Base-by-base conservation (phyloP, 2,329 filamentous ascomycete species). In the Talaromyces rugulosus region DNA sequence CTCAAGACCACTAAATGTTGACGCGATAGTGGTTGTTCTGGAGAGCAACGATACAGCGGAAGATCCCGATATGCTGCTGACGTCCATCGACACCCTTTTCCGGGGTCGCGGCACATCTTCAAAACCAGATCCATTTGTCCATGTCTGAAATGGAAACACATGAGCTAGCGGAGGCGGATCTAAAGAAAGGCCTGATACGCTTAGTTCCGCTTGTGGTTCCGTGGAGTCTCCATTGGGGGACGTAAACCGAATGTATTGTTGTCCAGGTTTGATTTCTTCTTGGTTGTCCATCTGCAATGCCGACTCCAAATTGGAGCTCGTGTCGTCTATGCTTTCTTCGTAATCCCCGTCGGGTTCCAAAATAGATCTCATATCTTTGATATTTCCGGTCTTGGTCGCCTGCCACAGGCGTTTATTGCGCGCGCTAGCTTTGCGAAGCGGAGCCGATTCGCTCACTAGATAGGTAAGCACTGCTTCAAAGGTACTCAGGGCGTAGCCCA, bases 401-500 rank as follows among this genome's bases (percentile, higher is more conserved):
- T 96, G 88, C 95, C 95, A 99, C 2, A 99, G 76, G 1, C 88
- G 85, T 70, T 89, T 88, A 74, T 99, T 99, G 59, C 90, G 86
- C 65, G 88, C 86, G 74, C 95, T 98, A 6, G 93, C 92, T 72
- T 88, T 90, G 64, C 93, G 86, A 62, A 99, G 78, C 4, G 89
- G 90, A 14, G 86, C 87, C 0, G 94, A 96, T 71, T 96, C 93
- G 64, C 88, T 85, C 8, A 88, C 85, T 2, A 99, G 84, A 72
- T 99, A 98, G 1, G 91, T 88, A 36, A 99, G 77, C 0, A 99
- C 95, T 6, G 92, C 95, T 75, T 99, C 95, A 63, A 98, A 91
- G 0, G 95, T 99, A 75, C 94, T 98, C 57, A 99, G 77, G 0
- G 94, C 93, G 75, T 99, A 99, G 8, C 95, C 95, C 81, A 96